Conservation (phyloP, 345 rosid genomes). For the Eucalyptus fibrosa region DNA sequence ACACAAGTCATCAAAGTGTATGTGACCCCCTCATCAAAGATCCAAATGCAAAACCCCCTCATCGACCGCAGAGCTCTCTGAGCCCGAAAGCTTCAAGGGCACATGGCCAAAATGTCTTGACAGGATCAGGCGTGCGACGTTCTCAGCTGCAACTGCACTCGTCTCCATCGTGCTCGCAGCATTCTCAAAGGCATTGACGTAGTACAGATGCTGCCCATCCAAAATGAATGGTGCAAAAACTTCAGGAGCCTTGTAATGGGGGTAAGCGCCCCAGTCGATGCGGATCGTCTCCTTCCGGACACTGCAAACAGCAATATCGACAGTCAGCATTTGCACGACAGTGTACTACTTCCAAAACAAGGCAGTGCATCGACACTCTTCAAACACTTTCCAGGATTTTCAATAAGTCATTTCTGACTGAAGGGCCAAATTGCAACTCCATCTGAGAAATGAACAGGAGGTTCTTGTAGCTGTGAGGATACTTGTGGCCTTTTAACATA, state of each 20-base stretch:
- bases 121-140: slow-evolving; percentile 73
- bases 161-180: slow-evolving; percentile 97
- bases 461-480: not conserved
- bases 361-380: not conserved
- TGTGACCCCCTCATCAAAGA: slow-evolving; percentile 8
- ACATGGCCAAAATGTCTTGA: slow-evolving; percentile 28
- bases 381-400: not conserved
- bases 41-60: slow-evolving; percentile 21
- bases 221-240: slow-evolving; percentile 77
- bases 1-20: not conserved
- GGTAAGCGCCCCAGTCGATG: slow-evolving; percentile 93
- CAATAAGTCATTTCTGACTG: not conserved
- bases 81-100: slow-evolving; percentile 3
- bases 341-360: not conserved
- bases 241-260: slow-evolving; percentile 73
- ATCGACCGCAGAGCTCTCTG: slow-evolving; percentile 9
- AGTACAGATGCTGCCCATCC: slow-evolving; percentile 72
- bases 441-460: not conserved
- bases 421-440: not conserved
- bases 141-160: slow-evolving; percentile 88
- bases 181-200: slow-evolving; percentile 84
- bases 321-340: not conserved
- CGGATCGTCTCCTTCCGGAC: slow-evolving; percentile 49
- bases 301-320: slow-evolving; percentile 11
- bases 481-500: not conserved